Conservation (phyloP, 495 filamentous ascomycete species). For the Talaromyces proteolyticus region DNA sequence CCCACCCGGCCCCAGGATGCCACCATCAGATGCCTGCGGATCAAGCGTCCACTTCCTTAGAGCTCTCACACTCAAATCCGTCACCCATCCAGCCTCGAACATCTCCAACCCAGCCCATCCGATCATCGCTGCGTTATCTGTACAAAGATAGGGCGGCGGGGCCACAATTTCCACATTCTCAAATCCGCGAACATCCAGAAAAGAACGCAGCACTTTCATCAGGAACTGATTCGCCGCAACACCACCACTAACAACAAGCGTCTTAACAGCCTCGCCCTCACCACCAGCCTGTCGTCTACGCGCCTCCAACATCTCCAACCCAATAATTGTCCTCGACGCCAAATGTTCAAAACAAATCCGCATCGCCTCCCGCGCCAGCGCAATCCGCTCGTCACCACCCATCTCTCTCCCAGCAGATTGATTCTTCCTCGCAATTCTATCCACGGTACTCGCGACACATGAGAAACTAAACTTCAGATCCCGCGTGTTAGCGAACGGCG, state of each 20-base stretch:
- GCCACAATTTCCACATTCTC: slow-evolving; percentile 55
- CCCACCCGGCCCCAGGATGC: slow-evolving; percentile 35
- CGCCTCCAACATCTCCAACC: slow-evolving; percentile 42
- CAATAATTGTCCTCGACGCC: slow-evolving; percentile 62
- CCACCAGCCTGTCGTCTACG: no score
- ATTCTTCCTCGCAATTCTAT: slow-evolving; percentile 33
- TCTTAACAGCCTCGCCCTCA: no score
- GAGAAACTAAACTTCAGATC: slow-evolving; percentile 59
- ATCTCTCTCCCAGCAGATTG: slow-evolving; percentile 12
- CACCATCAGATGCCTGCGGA: slow-evolving; percentile 44
- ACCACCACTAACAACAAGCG: slow-evolving; percentile 80
- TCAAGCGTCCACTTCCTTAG: slow-evolving; percentile 78
- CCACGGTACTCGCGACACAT: slow-evolving; percentile 51
- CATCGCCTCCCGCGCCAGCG: slow-evolving; percentile 67
- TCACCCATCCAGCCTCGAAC: slow-evolving; percentile 72
- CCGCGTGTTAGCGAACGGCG: slow-evolving; percentile 46
- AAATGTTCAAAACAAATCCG: slow-evolving; percentile 85
- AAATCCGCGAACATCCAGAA: slow-evolving; percentile 60
- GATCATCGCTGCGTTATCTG: slow-evolving; percentile 98
- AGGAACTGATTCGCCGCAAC: slow-evolving; percentile 82
- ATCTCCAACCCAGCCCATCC: slow-evolving; percentile 93
- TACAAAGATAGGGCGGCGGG: slow-evolving; percentile 73
- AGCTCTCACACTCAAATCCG: slow-evolving; percentile 50
- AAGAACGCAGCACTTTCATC: slow-evolving; percentile 54
- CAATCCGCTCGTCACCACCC: slow-evolving; percentile 43